A percentile compares a stretch with the other conserved stretches of the same genome.
These are phyloP conservation scores for Xylaria hypoxylon DNA, from an alignment of 2,329 filamentous ascomycete genomes.

Conservation along the genomic window DNA sequence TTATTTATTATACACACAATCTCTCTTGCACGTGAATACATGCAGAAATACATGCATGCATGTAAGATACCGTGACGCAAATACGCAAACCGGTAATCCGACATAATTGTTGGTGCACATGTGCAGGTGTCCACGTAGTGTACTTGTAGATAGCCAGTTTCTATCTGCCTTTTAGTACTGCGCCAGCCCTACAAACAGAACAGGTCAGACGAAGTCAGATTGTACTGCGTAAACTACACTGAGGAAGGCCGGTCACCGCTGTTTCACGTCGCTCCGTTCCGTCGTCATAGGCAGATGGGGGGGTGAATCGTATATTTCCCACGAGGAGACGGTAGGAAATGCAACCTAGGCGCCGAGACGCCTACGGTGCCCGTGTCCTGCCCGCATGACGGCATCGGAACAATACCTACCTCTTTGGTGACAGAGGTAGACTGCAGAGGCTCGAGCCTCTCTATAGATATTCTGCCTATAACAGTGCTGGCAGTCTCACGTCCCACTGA, in stretches of 20 bases:
- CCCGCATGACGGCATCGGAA: constrained; percentile 13
- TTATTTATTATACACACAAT: too few species aligned
- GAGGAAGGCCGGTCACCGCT: constrained; percentile 20
- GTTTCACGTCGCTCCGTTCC: constrained; percentile 13
- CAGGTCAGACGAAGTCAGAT: not conserved
- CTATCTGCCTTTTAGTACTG: not conserved
- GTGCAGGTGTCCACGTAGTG: not conserved
- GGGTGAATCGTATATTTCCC: not conserved
- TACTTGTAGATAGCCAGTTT: not conserved
- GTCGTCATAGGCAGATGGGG: not conserved
- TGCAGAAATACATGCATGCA: not conserved
- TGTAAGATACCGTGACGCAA: constrained; percentile 6
- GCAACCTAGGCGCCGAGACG: constrained; percentile 23
- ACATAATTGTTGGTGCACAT: not conserved
- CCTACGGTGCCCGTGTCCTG: constrained; percentile 3
- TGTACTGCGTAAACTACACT: too few species aligned
- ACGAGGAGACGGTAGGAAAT: not conserved
- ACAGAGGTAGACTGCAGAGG: not conserved
- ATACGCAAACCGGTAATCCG: not conserved
- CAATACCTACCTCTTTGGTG: constrained; percentile 1
- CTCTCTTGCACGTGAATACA: not conserved
- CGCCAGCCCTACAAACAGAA: not conserved
- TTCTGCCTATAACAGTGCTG: constrained; percentile 6
- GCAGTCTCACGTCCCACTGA: constrained; percentile 18
- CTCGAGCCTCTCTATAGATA: constrained; percentile 4